Evolutionary conservation across 2,329 filamentous ascomycete species (phyloP), one percentile per base, ranked within the genome.

Genomic region (Orbilia oligospora): DNA sequence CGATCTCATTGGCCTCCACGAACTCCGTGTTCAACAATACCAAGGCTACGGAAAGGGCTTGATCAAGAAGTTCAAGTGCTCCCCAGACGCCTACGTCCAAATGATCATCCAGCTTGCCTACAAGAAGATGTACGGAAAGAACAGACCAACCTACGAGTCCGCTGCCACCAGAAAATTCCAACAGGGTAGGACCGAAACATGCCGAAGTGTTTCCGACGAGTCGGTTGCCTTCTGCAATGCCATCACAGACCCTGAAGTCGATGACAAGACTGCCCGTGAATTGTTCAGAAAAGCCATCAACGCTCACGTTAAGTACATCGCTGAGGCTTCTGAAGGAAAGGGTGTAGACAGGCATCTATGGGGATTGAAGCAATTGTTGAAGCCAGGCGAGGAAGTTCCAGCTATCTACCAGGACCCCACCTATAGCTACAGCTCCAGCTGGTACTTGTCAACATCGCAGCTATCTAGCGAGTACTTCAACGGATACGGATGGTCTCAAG

Each of bases 1-100:
- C 78, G 87, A 90, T 81, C 89, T 97, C 80, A 97, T 99, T 81
- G 90, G 90, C 80, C 88, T 93, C 81, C 96, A 99, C 85, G 92
- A 99, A 85, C 91, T 99, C 55, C 90, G 92, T 22, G 94, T 99
- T 1, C 95, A 98, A 85, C 92, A 94, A 30, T 99, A 97, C 87
- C 94, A 98, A 86, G 95, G 91, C 82, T 99, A 99, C 85, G 96
- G 96, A 84, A 99, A 99, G 87, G 94, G 93, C 27, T 87, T 99
- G 80, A 98, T 99, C 88, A 99, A 99, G 90, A 97, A 97, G 86
- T 98, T 99, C 90, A 97, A 94, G 87, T 97, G 93, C 89, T 97
- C 93, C 27, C 96, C 96, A 33, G 97, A 99, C 83, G 96, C 95
- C 36, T 99, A 97, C 85, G 94, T 98, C 49, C 96, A 99, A 86